These are phyloP conservation scores for Barbatosphaeria neglecta DNA, from an alignment of 495 filamentous ascomycete genomes.

Conservation along the genomic window DNA sequence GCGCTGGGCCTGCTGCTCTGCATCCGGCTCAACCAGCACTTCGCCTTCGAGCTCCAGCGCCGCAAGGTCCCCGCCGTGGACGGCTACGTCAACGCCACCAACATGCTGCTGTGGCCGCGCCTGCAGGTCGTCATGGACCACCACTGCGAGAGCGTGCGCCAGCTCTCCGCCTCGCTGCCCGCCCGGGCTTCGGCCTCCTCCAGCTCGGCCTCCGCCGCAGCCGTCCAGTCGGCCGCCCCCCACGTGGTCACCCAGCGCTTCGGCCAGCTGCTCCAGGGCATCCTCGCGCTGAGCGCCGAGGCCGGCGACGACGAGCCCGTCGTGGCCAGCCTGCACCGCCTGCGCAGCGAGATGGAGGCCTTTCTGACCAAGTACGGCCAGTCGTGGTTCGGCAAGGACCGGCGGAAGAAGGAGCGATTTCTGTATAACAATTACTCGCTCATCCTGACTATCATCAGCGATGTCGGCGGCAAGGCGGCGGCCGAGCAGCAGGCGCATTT, in stretches of 20 bases:
- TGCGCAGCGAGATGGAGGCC: constrained; percentile 66
- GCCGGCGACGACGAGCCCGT: constrained; percentile 91
- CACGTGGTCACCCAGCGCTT: constrained; percentile 88
- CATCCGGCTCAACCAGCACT: constrained; percentile 86
- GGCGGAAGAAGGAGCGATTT: constrained; percentile 74
- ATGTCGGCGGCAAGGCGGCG: constrained; percentile 69
- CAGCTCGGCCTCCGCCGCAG: constrained; percentile 35
- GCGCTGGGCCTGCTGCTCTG: constrained; percentile 77
- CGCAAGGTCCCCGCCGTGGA: constrained; percentile 82
- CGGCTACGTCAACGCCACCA: constrained; percentile 83
- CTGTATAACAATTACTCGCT: constrained; percentile 90
- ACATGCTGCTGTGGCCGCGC: constrained; percentile 92
- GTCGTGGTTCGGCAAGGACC: constrained; percentile 52
- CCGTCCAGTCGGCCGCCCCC: constrained; percentile 66
- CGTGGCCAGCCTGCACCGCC: constrained; percentile 58
- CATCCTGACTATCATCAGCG: constrained; percentile 81
- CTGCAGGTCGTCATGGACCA: constrained; percentile 87
- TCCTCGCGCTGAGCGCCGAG: constrained; percentile 70
- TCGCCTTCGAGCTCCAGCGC: constrained; percentile 85
- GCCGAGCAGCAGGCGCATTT: constrained; percentile 61
- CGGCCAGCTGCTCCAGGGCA: constrained; percentile 75
- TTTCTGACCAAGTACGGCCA: constrained; percentile 56
- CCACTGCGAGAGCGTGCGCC: constrained; percentile 77
- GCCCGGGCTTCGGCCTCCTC: constrained; percentile 26
- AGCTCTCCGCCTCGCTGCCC: constrained; percentile 38